Percentiles rank a stretch among this genome's conserved stretches.
Conservation (phyloP, 352 stramenopile species). For the Globisporangium radiosum region DNA sequence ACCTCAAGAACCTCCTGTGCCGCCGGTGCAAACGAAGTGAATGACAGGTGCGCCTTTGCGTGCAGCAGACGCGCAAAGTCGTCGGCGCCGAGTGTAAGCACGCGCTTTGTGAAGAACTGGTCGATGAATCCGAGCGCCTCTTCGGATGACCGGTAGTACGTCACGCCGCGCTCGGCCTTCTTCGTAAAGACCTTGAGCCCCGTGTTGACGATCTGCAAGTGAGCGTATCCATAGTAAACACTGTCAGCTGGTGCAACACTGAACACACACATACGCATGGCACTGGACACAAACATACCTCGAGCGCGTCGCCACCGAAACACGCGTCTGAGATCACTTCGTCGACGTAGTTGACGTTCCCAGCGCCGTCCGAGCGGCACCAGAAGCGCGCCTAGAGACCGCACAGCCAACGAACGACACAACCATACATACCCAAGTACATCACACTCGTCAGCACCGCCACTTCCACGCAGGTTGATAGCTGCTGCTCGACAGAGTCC, state of each 20-base stretch:
- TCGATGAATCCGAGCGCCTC: conserved; percentile 84
- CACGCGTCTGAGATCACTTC: conserved; percentile 55
- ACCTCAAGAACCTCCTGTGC: conserved; percentile 24
- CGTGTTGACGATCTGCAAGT: conserved; percentile 88
- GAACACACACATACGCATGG: no score
- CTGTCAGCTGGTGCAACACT: not conserved
- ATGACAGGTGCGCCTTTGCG: conserved; percentile 47
- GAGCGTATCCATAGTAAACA: not conserved
- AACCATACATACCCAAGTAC: no score
- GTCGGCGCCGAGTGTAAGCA: conserved; percentile 28
- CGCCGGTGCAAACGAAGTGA: conserved; percentile 32
- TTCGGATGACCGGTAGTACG: conserved; percentile 82
- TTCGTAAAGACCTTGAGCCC: conserved; percentile 89
- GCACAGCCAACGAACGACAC: not conserved
- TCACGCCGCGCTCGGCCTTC: conserved; percentile 48
- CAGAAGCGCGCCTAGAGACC: conserved; percentile 36
- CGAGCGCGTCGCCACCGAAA: conserved; percentile 58
- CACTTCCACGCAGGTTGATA: no score
- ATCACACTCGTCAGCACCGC: no score
- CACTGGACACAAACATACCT: conserved; percentile 21
- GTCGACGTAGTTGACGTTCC: conserved; percentile 79
- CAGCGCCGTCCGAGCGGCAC: conserved; percentile 69
- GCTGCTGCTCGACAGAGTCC: no score
- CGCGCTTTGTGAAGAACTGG: conserved; percentile 81
- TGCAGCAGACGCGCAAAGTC: conserved; percentile 52